These are phyloP conservation scores for Dictyostelium intermedium DNA, from an alignment of 78 protist species.

Conservation along the genomic window DNA sequence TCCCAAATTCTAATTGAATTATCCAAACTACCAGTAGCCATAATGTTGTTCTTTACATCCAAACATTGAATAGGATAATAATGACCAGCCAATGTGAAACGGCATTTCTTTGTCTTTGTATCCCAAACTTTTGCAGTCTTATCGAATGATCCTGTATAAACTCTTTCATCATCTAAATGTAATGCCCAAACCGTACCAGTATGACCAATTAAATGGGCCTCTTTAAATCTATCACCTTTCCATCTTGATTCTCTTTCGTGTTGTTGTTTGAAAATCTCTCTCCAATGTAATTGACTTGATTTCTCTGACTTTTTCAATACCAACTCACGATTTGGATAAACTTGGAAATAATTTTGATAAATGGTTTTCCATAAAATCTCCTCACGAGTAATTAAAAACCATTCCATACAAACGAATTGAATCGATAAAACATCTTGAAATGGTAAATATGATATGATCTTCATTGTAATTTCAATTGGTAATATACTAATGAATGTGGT, in stretches of 20 bases:
- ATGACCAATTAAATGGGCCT: conserved; percentile 28
- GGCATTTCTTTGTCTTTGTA: conserved; percentile 14
- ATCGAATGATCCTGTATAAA: conserved; percentile 53
- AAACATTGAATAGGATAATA: conserved; percentile 57
- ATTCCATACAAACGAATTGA: conserved; percentile 19
- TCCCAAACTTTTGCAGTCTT: conserved; percentile 63
- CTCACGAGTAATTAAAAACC: conserved; percentile 11
- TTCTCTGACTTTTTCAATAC: not conserved
- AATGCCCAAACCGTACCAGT: conserved; percentile 66
- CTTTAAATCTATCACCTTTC: conserved; percentile 22
- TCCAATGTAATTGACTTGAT: conserved; percentile 18
- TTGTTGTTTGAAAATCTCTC: conserved; percentile 36
- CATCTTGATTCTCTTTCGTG: conserved; percentile 14
- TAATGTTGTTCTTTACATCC: not conserved
- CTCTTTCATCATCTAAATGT: not conserved
- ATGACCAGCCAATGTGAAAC: conserved; percentile 43
- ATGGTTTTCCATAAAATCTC: conserved; percentile 39
- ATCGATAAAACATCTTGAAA: conserved; percentile 12
- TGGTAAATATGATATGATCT: conserved; percentile 28
- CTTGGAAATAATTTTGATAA: conserved; percentile 33
- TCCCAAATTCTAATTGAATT: conserved; percentile 56
- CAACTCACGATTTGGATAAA: conserved; percentile 28
- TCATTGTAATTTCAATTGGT: conserved; percentile 26
- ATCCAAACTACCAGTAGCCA: conserved; percentile 61
- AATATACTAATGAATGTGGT: conserved; percentile 12